Evolutionary conservation across 306 rosid genomes (phyloP).

Genomic region (Sphenostylis stenocarpa): DNA sequence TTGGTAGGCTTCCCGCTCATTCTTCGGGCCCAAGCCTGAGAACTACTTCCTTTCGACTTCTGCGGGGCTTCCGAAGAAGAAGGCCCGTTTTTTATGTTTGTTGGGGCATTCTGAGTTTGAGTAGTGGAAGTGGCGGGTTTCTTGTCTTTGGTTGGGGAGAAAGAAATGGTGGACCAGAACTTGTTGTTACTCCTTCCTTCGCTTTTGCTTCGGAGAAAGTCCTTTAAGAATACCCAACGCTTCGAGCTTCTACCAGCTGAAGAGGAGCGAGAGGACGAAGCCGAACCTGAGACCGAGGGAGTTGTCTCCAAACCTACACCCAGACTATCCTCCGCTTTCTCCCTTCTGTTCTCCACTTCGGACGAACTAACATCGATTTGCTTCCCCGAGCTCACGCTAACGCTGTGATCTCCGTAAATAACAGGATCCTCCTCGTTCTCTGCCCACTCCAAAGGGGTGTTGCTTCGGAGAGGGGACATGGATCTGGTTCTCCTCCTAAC

Average conservation of each 20-base stretch:
- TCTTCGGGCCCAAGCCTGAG: slow-evolving; percentile 48
- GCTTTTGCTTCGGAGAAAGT: slow-evolving; percentile 92
- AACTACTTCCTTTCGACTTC: slow-evolving; percentile 31
- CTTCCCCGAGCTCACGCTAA: background rate
- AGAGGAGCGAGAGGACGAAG: slow-evolving; percentile 85
- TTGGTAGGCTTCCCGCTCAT: slow-evolving; percentile 59
- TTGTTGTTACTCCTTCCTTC: slow-evolving; percentile 92
- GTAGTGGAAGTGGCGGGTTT: slow-evolving; percentile 28
- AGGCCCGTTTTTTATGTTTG: slow-evolving; percentile 11
- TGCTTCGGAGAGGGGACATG: slow-evolving; percentile 77
- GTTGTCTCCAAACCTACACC: slow-evolving; percentile 43
- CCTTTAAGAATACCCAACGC: slow-evolving; percentile 85
- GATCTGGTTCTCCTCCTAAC: slow-evolving; percentile 86
- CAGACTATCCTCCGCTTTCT: slow-evolving; percentile 40
- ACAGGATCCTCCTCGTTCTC: slow-evolving; percentile 35
- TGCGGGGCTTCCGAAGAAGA: slow-evolving; percentile 32
- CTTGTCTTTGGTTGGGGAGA: slow-evolving; percentile 71
- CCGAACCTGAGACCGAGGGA: slow-evolving; percentile 60
- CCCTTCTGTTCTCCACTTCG: slow-evolving; percentile 42
- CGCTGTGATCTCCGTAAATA: background rate
- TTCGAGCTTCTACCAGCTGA: slow-evolving; percentile 93
- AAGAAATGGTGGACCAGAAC: slow-evolving; percentile 86
- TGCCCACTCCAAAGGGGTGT: slow-evolving; percentile 49
- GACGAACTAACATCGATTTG: background rate
- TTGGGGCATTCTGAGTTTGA: background rate